Percentiles rank a stretch among this genome's conserved stretches.
phyloP scores from a whole-genome alignment of 148 eudicot species.

The Polygonum aviculare region DNA sequence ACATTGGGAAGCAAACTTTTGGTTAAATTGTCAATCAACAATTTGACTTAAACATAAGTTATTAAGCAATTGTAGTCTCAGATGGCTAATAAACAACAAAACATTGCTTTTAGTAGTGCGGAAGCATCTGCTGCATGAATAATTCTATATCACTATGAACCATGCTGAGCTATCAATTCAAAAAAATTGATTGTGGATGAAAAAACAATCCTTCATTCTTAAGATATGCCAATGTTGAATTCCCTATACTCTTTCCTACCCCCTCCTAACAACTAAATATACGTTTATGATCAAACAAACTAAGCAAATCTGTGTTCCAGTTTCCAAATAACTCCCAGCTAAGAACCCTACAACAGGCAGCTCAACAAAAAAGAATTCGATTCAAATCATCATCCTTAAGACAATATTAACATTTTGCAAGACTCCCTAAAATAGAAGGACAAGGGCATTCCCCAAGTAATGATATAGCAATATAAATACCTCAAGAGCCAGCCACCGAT shows the following conservation, averaged over 20 bases:
- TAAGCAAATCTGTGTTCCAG: not conserved
- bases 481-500: conserved; percentile 98
- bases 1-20: not conserved
- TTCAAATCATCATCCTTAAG: not conserved
- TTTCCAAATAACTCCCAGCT: not conserved
- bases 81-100: not conserved
- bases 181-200: not conserved
- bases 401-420: not conserved
- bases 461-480: conserved; percentile 20
- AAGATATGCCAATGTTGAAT: not conserved
- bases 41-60: not conserved
- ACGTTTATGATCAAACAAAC: not conserved
- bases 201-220: not conserved
- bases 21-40: not conserved
- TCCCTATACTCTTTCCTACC: not conserved
- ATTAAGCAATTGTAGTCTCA: not conserved
- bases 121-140: not conserved
- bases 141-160: not conserved
- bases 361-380: not conserved
- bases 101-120: not conserved
- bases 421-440: not conserved
- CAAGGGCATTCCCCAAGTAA: not conserved
- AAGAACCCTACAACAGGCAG: too few relatives aligned
- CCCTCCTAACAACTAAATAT: not conserved
- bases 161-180: not conserved